Evolutionary conservation across 345 rosid genomes (phyloP).

Genomic region (Erysimum cheiranthoides): DNA sequence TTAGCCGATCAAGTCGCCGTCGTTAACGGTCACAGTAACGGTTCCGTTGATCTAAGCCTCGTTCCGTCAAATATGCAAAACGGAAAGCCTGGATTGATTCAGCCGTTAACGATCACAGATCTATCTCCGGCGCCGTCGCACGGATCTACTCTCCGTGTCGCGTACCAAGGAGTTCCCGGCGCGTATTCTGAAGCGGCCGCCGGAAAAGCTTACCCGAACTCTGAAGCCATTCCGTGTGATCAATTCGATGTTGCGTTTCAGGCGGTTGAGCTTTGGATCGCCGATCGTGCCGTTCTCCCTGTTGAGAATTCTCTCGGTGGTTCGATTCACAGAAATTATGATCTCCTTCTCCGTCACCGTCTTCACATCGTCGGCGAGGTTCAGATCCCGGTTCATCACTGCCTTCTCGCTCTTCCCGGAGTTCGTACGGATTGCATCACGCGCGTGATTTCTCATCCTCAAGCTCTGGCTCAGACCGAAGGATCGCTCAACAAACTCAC

Average conservation of each 20-base stretch:
- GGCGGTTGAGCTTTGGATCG: slow-evolving; percentile 98
- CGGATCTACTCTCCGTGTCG: slow-evolving; percentile 83
- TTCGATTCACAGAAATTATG: slow-evolving; percentile 92
- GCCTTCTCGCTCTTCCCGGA: slow-evolving; percentile 91
- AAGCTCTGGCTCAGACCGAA: slow-evolving; percentile 92
- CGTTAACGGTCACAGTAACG: slow-evolving; percentile 62
- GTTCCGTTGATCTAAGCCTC: slow-evolving; percentile 56
- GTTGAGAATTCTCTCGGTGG: slow-evolving; percentile 97
- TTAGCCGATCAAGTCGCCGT: slow-evolving; percentile 54
- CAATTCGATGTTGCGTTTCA: slow-evolving; percentile 86
- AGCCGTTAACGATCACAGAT: slow-evolving; percentile 77
- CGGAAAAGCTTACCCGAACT: slow-evolving; percentile 88
- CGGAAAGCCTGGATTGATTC: slow-evolving; percentile 48
- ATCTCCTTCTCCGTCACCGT: slow-evolving; percentile 92
- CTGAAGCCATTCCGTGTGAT: slow-evolving; percentile 95
- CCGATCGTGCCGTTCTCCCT: slow-evolving; percentile 92
- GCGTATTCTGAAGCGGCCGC: slow-evolving; percentile 98
- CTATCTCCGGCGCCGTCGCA: slow-evolving; percentile 88
- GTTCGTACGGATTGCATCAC: slow-evolving; percentile 67
- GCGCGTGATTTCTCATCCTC: slow-evolving; percentile 96
- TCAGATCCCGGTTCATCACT: slow-evolving; percentile 93
- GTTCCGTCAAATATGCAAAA: slow-evolving; percentile 54
- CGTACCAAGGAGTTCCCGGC: slow-evolving; percentile 91
- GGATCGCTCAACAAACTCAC: slow-evolving; percentile 79
- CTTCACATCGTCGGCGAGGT: slow-evolving; percentile 98